These are phyloP conservation scores for Vanderwaltozyma verrucispora DNA, from an alignment of 805 yeast genomes.

Conservation along the genomic window DNA sequence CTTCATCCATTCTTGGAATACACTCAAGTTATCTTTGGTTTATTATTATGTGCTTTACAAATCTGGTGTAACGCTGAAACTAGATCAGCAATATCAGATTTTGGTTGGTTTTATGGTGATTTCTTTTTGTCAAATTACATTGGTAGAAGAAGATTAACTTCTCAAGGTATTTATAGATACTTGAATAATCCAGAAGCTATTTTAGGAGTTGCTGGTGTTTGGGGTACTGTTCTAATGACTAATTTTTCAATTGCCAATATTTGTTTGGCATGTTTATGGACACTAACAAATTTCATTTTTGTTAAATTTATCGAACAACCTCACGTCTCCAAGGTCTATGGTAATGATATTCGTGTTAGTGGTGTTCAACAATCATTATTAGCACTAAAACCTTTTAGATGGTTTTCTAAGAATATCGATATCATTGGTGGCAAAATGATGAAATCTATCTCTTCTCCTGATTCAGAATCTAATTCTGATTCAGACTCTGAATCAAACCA, in stretches of 20 bases:
- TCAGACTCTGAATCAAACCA: slow-evolving; percentile 1
- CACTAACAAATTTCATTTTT: slow-evolving; percentile 52
- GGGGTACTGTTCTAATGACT: slow-evolving; percentile 60
- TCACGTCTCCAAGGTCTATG: slow-evolving; percentile 69
- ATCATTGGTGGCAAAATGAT: slow-evolving; percentile 29
- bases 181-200: slow-evolving; percentile 76
- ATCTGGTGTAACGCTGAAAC: slow-evolving; percentile 61
- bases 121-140: slow-evolving; percentile 54
- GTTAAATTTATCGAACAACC: slow-evolving; percentile 66
- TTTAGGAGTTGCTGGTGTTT: slow-evolving; percentile 66
- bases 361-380: slow-evolving; percentile 38
- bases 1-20: slow-evolving; percentile 11
- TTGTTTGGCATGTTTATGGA: slow-evolving; percentile 53
- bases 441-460: slow-evolving; percentile 5
- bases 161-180: slow-evolving; percentile 73
- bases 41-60: slow-evolving; percentile 46
- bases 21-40: slow-evolving; percentile 46
- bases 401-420: slow-evolving; percentile 31
- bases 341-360: slow-evolving; percentile 48
- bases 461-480: slow-evolving; percentile 3
- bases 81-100: slow-evolving; percentile 61
- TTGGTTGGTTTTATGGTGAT: slow-evolving; percentile 89
- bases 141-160: slow-evolving; percentile 43
- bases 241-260: slow-evolving; percentile 39
- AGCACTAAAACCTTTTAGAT: slow-evolving; percentile 28